Base-by-base conservation (phyloP, 2,329 filamentous ascomycete genomes). In the Fusarium sp. region DNA sequence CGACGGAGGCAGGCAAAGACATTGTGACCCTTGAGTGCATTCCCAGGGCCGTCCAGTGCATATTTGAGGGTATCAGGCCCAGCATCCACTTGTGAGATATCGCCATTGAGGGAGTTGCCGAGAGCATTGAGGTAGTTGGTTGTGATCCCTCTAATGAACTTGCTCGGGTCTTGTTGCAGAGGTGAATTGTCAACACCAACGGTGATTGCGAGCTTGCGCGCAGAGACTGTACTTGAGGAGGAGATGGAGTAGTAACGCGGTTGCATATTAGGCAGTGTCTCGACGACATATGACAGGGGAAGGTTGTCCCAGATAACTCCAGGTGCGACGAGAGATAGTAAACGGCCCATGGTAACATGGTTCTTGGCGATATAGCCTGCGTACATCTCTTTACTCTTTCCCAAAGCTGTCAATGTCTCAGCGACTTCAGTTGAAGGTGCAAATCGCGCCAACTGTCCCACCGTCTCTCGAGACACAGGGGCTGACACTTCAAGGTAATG, bases 211-310 rank as follows among this genome's bases (percentile, higher is more conserved):
- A 74, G 62, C 13, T 51, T 74, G 25, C 68, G 65, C 7, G 71
- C 63, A 7, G 68, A 72, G 7, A 75, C 67, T 25, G 81, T 77
- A 15, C 79, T 80, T 9, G 86, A 88, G 1, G 85, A 88, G 0
- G 87, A 89, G 60, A 89, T 89, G 8, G 84, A 87, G 74, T 90
- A 90, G 63, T 88, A 86, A 6, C 87, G 85, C 11, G 87, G 80
- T 14, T 85, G 65, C 10, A 71, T 44, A 0, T 82, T 81, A 2
- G 85, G 84, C 1, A 89, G 81, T 71, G 85, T 85, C 50, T 84
- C 81, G 8, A 91, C 78, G 73, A 89, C 86, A 47, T 84, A 81
- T 2, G 82, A 80, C 6, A 90, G 78, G 0, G 75, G 73, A 8
- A 77, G 25, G 2, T 65, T 50, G 2, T 56, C 48, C 73, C 75